Evolutionary conservation across 1,139 yeast genomes (phyloP).

Genomic region (Sugiyamaella novakii): DNA sequence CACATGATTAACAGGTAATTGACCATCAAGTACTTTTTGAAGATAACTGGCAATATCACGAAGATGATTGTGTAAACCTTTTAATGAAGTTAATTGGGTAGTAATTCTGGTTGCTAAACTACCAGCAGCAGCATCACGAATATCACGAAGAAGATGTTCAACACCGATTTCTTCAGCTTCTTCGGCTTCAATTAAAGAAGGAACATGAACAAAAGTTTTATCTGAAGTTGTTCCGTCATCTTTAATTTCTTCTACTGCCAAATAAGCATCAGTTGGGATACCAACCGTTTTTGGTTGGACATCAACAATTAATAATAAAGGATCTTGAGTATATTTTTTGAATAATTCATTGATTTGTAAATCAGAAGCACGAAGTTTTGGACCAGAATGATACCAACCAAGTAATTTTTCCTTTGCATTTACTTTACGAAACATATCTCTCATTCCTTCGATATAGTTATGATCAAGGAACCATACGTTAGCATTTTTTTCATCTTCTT

Average conservation of each 20-base stretch:
- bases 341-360: conserved; percentile 87
- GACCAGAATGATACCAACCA: conserved; percentile 99
- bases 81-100: conserved; percentile 82
- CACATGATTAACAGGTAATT: conserved; percentile 84
- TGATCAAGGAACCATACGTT: conserved; percentile 98
- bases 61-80: conserved; percentile 81
- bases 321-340: conserved; percentile 80
- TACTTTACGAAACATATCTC: conserved; percentile 96
- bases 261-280: conserved; percentile 93
- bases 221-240: conserved; percentile 96
- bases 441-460: conserved; percentile 94
- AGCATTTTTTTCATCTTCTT: conserved; percentile 90
- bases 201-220: conserved; percentile 89
- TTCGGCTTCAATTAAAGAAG: conserved; percentile 92
- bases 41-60: conserved; percentile 78
- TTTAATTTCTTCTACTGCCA: conserved; percentile 92
- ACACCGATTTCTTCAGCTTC: conserved; percentile 99
- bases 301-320: conserved; percentile 86
- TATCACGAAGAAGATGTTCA: conserved; percentile 91
- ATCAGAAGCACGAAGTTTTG: conserved; percentile 85
- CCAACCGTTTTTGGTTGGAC: conserved; percentile 81
- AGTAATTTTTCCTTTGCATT: conserved; percentile 94
- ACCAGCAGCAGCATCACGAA: conserved; percentile 96
- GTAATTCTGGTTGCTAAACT: conserved; percentile 83
- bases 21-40: conserved; percentile 68